Conservation (phyloP, 1,284 basidiomycete species). For the Puccinia novopanici region DNA sequence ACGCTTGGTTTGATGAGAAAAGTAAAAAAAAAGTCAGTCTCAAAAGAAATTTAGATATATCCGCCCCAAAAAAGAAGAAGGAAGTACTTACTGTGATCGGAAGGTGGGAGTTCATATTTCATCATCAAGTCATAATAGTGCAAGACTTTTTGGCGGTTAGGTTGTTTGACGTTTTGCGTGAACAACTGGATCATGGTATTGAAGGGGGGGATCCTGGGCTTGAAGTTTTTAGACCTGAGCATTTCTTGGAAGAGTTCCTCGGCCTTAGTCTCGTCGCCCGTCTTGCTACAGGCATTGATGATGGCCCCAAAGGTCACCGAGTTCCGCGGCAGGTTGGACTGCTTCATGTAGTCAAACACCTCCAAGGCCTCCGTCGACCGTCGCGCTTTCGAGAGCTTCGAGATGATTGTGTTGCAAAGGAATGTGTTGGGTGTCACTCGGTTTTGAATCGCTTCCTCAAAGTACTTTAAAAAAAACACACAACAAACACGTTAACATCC, state of each 20-base stretch:
- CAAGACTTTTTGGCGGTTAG: constrained; percentile 75
- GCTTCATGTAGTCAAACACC: constrained; percentile 77
- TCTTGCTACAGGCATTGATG: constrained; percentile 85
- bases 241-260: constrained; percentile 76
- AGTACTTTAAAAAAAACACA: constrained; percentile 63
- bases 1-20: constrained; percentile 46
- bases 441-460: constrained; percentile 72
- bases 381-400: constrained; percentile 84
- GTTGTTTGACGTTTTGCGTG: constrained; percentile 72
- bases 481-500: background rate
- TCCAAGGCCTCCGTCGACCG: constrained; percentile 84
- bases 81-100: constrained; percentile 84
- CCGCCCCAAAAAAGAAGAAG: background rate
- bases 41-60: too few species aligned
- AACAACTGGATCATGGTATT: constrained; percentile 99
- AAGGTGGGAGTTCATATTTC: constrained; percentile 69
- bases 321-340: constrained; percentile 67
- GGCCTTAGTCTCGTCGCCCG: constrained; percentile 82
- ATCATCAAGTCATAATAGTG: constrained; percentile 73
- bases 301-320: constrained; percentile 94
- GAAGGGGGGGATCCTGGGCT: constrained; percentile 84
- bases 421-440: constrained; percentile 77
- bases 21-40: background rate
- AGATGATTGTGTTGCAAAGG: constrained; percentile 93
- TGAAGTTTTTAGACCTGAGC: constrained; percentile 72